Base-by-base conservation (phyloP, 2,329 filamentous ascomycete species). In the Penicillium digitatum region DNA sequence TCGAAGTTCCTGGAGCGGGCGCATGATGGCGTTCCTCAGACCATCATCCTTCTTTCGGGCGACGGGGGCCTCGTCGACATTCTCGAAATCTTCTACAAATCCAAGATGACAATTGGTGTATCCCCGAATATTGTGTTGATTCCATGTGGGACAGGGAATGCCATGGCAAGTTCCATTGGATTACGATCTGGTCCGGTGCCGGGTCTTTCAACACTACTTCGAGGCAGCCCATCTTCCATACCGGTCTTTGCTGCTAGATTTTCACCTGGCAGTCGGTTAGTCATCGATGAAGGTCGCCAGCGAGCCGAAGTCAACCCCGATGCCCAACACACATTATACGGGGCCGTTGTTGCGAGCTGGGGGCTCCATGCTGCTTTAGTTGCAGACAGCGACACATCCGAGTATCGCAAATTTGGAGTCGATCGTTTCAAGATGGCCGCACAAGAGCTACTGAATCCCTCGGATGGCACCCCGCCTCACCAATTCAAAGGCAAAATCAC, bases 351-450 rank as follows among this genome's bases (percentile, higher is more conserved):
- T 2, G 87, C 87, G 42, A 94, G 88, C 71, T 95, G 95, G 82
- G 93, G 89, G 20, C 85, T 97, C 66, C 93, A 97, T 68, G 89
- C 92, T 29, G 86, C 87, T 39, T 81, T 97, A 3, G 90, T 97
- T 22, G 91, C 89, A 64, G 91, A 96, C 75, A 94, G 89, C 72
- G 93, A 97, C 72, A 95, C 92, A 0, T 78, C 83, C 0, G 87
- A 85, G 61, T 93, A 93, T 72, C 87, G 93, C 58, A 82, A 84
- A 62, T 86, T 88, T 66, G 93, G 93, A 12, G 79, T 80, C 31
- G 83, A 87, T 68, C 82, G 93, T 20, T 97, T 97, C 74, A 82
- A 86, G 54, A 90, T 96, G 83, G 91, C 90, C 0, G 92, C 90
- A 0, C 81, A 85, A 49, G 86, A 90, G 64, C 81, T 93, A 8